Evolutionary conservation across 805 yeast genomes (phyloP), one percentile per base, ranked within the genome.

Genomic region (Kodamaea hsintzibuensis): DNA sequence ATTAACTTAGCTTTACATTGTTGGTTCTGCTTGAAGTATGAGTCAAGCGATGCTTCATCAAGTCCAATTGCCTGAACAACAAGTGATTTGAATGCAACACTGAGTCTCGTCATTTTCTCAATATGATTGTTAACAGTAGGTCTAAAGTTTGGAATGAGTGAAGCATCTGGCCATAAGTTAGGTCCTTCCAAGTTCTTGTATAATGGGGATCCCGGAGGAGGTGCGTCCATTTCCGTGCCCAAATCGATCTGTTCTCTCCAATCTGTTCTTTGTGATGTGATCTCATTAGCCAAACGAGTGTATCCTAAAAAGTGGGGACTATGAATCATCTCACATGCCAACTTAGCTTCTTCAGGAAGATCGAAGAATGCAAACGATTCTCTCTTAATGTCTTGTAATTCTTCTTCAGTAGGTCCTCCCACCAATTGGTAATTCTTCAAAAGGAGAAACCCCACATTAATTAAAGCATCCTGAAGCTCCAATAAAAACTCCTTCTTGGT

Each of bases 201-300:
- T 12, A 78, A 37, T 0, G 77, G 78, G 16, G 71, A 78, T 40
- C 63, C 71, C 19, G 62, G 57, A 0, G 55, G 53, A 0, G 82
- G 82, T 9, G 76, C 73, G 2, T 79, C 74, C 35, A 79, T 65
- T 55, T 78, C 82, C 5, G 84, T 81, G 3, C 82, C 87, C 53
- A 84, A 69, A 61, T 84, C 88, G 55, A 80, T 78, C 65, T 84
- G 88, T 60, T 84, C 89, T 53, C 88, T 69, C 77, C 84, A 77
- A 61, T 84, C 89, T 2, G 80, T 73, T 22, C 70, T 69, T 18
- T 70, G 69, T 10, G 83, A 82, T 0, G 88, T 83, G 50, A 80
- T 77, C 60, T 83, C 88, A 54, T 82, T 81, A 6, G 85, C 87
- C 19, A 83, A 68, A 38, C 76, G 68, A 30, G 83, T 78, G 70